These are phyloP conservation scores for Penicillium brasilianum DNA, from an alignment of 2,329 filamentous ascomycete species.

Conservation along the genomic window DNA sequence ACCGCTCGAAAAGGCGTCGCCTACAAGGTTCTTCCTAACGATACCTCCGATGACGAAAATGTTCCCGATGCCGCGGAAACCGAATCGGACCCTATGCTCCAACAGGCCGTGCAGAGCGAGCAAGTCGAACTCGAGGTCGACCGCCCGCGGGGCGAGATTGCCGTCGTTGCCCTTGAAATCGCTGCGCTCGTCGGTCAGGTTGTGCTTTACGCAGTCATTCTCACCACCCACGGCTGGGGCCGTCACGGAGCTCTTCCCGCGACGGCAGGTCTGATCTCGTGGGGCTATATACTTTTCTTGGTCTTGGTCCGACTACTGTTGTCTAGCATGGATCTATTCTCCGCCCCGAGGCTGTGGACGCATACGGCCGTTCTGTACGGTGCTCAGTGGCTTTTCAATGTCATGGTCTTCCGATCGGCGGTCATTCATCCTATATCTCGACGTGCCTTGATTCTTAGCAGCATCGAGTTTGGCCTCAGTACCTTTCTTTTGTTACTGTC, in stretches of 20 bases:
- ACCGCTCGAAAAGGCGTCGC: conserved; percentile 59
- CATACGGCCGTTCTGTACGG: conserved; percentile 87
- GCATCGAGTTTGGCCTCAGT: conserved; percentile 75
- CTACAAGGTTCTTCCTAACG: conserved; percentile 58
- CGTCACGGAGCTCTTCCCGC: conserved; percentile 64
- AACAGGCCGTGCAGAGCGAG: conserved; percentile 56
- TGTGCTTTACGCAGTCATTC: conserved; percentile 67
- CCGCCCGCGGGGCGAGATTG: conserved; percentile 73
- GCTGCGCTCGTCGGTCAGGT: conserved; percentile 74
- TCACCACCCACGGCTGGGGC: conserved; percentile 66
- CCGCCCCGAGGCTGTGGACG: conserved; percentile 83
- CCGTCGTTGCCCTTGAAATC: conserved; percentile 75
- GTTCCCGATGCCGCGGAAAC: conserved; percentile 64
- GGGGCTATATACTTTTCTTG: conserved; percentile 80
- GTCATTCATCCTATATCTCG: conserved; percentile 75
- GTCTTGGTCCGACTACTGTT: conserved; percentile 72
- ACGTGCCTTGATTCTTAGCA: conserved; percentile 67
- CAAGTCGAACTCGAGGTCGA: conserved; percentile 67
- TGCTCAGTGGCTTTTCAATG: conserved; percentile 76
- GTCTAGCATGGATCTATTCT: conserved; percentile 63
- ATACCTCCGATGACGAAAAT: conserved; percentile 45
- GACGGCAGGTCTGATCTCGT: conserved; percentile 71
- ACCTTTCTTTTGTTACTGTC: conserved; percentile 77
- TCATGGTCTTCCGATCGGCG: conserved; percentile 82
- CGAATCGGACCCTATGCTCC: conserved; percentile 61